Evolutionary conservation across 352 stramenopile species (phyloP).

Genomic region (Elongisporangium senticosum): DNA sequence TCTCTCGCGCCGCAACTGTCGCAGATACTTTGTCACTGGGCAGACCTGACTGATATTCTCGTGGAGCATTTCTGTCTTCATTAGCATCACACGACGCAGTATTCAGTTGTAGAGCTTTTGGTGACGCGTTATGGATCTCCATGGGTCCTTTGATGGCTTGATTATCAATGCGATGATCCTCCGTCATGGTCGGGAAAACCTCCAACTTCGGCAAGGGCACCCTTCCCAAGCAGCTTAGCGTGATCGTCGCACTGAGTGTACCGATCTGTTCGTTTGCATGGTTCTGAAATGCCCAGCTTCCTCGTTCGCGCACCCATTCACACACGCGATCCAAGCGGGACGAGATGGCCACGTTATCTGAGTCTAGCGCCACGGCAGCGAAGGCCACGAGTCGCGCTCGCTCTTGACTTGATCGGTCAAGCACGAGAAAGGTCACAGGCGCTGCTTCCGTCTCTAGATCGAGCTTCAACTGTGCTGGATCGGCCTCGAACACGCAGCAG

Average conservation of each 20-base stretch:
- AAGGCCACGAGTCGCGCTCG: slow-evolving; percentile 30
- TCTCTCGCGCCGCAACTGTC: too few relatives aligned
- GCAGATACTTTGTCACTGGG: too few relatives aligned
- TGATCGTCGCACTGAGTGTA: slow-evolving; percentile 18
- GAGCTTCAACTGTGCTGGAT: slow-evolving; percentile 13
- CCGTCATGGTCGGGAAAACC: slow-evolving; percentile 17
- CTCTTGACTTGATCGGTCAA: slow-evolving; percentile 28
- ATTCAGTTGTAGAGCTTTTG: not conserved
- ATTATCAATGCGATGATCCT: too few relatives aligned
- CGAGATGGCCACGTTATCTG: not conserved
- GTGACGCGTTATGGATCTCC: not conserved
- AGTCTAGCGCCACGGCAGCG: slow-evolving; percentile 17
- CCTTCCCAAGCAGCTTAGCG: slow-evolving; percentile 41
- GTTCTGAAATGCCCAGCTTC: slow-evolving; percentile 29
- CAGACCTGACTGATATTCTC: too few relatives aligned
- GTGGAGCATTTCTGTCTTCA: not conserved
- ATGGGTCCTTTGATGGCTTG: slow-evolving; percentile 6
- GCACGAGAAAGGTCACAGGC: slow-evolving; percentile 23
- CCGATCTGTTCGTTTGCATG: slow-evolving; percentile 17
- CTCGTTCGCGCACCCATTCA: slow-evolving; percentile 34
- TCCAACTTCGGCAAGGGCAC: slow-evolving; percentile 28
- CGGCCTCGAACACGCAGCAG: slow-evolving; percentile 25
- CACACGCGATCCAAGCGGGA: slow-evolving; percentile 21
- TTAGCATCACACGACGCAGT: not conserved
- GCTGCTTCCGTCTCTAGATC: slow-evolving; percentile 22